These are phyloP conservation scores for Cladosporium sp. DNA, from an alignment of 2,329 filamentous ascomycete genomes.

Conservation along the genomic window DNA sequence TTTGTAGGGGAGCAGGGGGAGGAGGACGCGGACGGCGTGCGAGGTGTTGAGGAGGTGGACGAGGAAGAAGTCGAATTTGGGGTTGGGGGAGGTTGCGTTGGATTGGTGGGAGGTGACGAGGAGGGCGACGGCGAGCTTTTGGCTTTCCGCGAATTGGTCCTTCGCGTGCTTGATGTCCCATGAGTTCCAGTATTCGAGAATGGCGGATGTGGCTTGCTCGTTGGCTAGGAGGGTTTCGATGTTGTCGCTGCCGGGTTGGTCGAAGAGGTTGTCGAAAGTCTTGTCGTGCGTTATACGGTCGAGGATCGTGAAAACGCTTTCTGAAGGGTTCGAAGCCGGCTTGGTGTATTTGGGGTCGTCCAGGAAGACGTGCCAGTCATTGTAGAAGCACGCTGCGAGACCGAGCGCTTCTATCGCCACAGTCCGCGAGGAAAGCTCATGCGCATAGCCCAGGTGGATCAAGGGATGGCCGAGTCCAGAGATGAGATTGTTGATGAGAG, in stretches of 20 bases:
- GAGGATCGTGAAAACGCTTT: constrained; percentile 64
- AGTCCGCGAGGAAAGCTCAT: constrained; percentile 78
- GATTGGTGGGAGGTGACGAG: constrained; percentile 44
- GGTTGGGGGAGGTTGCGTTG: constrained; percentile 35
- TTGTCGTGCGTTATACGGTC: constrained; percentile 62
- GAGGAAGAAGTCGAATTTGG: constrained; percentile 70
- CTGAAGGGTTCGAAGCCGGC: constrained; percentile 52
- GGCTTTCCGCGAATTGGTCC: constrained; percentile 68
- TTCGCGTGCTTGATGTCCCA: constrained; percentile 67
- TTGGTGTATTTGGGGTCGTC: constrained; percentile 67
- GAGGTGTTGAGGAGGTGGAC: constrained; percentile 77
- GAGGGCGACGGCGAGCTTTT: constrained; percentile 52
- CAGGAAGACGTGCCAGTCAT: constrained; percentile 53
- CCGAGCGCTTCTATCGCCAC: constrained; percentile 82
- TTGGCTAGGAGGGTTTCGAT: constrained; percentile 61
- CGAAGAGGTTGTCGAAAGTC: constrained; percentile 62
- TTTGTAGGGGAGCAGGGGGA: constrained; percentile 67
- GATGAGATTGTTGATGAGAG: constrained; percentile 74
- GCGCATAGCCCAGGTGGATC: constrained; percentile 93
- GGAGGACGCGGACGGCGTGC: constrained; percentile 78
- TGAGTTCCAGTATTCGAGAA: constrained; percentile 86
- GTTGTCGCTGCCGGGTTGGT: constrained; percentile 54
- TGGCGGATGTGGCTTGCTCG: constrained; percentile 62
- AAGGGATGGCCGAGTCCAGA: constrained; percentile 78
- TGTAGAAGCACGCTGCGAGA: constrained; percentile 56